A percentile compares a stretch with the other conserved stretches of the same genome.
Evolutionary conservation across 2,329 filamentous ascomycete species (phyloP).

Genomic region (Zopfia rhizophila): DNA sequence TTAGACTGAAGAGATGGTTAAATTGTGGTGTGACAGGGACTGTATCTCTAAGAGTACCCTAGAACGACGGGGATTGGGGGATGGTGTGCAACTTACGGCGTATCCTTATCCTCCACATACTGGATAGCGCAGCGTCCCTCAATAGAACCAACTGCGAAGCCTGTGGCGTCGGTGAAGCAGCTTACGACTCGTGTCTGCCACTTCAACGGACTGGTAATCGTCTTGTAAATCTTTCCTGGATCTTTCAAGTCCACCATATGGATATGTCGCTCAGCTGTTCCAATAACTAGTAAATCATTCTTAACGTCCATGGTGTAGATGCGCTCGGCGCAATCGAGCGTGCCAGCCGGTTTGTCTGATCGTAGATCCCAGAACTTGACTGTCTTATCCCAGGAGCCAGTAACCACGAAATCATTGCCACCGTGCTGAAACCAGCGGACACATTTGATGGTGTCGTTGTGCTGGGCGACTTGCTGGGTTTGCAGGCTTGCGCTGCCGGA

Average conservation of each 20-base stretch:
- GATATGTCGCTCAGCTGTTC: slow-evolving; percentile 95
- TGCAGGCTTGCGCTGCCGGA: slow-evolving; percentile 35
- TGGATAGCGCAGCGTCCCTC: slow-evolving; percentile 98
- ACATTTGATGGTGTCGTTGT: slow-evolving; percentile 83
- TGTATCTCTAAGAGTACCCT: no score
- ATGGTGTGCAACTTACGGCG: slow-evolving; percentile 59
- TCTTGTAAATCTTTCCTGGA: slow-evolving; percentile 94
- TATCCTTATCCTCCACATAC: slow-evolving; percentile 96
- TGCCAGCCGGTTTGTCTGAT: slow-evolving; percentile 69
- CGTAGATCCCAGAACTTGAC: slow-evolving; percentile 90
- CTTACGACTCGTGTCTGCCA: slow-evolving; percentile 97
- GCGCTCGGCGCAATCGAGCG: slow-evolving; percentile 76
- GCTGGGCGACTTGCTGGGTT: slow-evolving; percentile 77
- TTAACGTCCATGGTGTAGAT: slow-evolving; percentile 93
- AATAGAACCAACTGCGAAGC: slow-evolving; percentile 95
- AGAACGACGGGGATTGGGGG: background rate
- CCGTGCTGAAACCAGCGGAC: slow-evolving; percentile 72
- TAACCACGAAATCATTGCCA: slow-evolving; percentile 83
- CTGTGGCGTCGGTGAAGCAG: slow-evolving; percentile 91
- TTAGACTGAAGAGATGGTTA: slow-evolving; percentile 61
- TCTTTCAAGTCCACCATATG: slow-evolving; percentile 92
- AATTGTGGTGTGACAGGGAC: slow-evolving; percentile 2
- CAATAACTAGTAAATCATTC: slow-evolving; percentile 88
- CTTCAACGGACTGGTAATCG: slow-evolving; percentile 92
- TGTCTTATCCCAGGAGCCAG: slow-evolving; percentile 91